phyloP scores from a whole-genome alignment of 2,329 filamentous ascomycete genomes.

The Plectosphaerella plurivora region DNA sequence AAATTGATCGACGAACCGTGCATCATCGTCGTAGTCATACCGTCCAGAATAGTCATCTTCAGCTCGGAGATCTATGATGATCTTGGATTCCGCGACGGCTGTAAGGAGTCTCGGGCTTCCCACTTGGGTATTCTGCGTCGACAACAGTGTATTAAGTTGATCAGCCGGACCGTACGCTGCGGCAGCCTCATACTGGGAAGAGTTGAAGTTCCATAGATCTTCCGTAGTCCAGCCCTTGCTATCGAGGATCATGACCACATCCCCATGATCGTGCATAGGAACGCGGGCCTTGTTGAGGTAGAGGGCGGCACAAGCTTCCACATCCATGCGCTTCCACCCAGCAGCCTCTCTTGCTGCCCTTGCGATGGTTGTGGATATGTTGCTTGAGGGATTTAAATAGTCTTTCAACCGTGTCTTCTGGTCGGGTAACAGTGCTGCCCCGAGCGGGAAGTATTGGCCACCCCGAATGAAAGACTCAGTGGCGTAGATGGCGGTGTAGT shows the following conservation, averaged over 20 bases:
- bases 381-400: neutral
- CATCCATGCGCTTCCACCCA: neutral
- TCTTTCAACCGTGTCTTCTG: neutral
- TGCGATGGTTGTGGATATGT: neutral
- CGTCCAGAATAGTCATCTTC: no score
- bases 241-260: conserved; percentile 1
- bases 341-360: neutral
- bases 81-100: no score
- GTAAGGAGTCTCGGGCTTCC: no score
- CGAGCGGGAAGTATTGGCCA: neutral
- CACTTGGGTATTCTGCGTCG: no score
- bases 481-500: conserved; percentile 9
- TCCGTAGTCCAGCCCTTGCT: neutral
- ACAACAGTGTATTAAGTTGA: conserved; percentile 2
- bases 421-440: neutral
- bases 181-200: neutral
- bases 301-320: neutral
- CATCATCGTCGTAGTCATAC: no score
- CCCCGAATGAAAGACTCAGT: conserved; percentile 6
- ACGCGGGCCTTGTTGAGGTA: neutral
- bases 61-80: no score
- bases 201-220: conserved; percentile 3
- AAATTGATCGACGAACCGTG: no score
- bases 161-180: conserved; percentile 1
- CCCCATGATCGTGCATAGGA: neutral